Conservation (phyloP, 371 early-diverging fungal genomes). For the Parasitella parasitica region DNA sequence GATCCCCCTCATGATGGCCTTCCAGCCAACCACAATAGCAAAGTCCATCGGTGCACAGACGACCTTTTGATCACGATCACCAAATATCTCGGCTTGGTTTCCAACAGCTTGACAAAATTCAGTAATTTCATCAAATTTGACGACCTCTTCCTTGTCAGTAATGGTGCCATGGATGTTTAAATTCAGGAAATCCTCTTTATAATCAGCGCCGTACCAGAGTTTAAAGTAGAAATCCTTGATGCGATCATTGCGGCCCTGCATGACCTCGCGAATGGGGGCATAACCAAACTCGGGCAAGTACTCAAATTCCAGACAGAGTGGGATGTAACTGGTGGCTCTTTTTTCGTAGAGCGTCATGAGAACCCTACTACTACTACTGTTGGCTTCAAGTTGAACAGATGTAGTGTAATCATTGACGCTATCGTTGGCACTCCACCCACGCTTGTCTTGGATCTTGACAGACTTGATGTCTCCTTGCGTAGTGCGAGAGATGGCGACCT, state of each 20-base stretch:
- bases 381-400: conserved; percentile 62
- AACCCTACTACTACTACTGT: conserved; percentile 63
- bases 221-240: conserved; percentile 91
- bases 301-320: conserved; percentile 74
- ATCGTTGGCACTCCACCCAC: conserved; percentile 60
- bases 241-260: conserved; percentile 90
- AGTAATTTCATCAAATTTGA: conserved; percentile 64
- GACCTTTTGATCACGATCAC: conserved; percentile 60
- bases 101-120: conserved; percentile 89
- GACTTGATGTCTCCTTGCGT: conserved; percentile 40
- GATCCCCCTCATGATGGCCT: conserved; percentile 89
- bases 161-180: conserved; percentile 59
- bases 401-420: conserved; percentile 55
- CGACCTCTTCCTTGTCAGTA: conserved; percentile 64
- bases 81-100: conserved; percentile 88
- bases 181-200: conserved; percentile 53
- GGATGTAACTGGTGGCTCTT: conserved; percentile 63
- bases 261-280: conserved; percentile 89
- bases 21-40: conserved; percentile 94
- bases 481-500: conserved; percentile 63
- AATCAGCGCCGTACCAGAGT: conserved; percentile 78
- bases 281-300: conserved; percentile 82
- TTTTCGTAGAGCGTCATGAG: conserved; percentile 73
- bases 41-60: conserved; percentile 91
- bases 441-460: conserved; percentile 63